Conservation (phyloP, 2,329 filamentous ascomycete species). For the Ceratocystis colombiana region DNA sequence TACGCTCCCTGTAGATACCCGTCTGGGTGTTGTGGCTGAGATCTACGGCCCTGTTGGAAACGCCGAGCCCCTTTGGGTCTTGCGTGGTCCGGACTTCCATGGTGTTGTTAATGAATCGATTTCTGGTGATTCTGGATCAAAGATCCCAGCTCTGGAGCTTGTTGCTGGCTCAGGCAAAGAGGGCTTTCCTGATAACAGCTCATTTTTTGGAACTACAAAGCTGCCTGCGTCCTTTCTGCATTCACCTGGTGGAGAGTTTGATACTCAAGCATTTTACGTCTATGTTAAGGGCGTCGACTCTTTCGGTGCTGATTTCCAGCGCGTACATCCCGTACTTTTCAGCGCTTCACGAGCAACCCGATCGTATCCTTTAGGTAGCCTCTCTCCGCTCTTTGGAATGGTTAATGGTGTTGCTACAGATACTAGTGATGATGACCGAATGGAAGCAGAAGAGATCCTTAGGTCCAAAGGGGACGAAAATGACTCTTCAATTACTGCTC, state of each 20-base stretch:
- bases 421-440: neutral
- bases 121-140: neutral
- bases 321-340: constrained; percentile 22
- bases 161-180: constrained; percentile 18
- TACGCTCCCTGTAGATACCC: constrained; percentile 13
- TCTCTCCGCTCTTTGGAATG: constrained; percentile 18
- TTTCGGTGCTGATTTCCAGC: constrained; percentile 18
- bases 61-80: constrained; percentile 19
- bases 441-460: neutral
- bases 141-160: constrained; percentile 11
- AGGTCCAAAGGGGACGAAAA: neutral
- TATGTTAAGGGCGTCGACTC: constrained; percentile 23
- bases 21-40: constrained; percentile 22
- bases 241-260: neutral
- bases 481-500: neutral
- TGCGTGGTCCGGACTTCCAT: constrained; percentile 19
- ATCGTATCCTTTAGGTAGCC: constrained; percentile 17
- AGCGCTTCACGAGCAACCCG: neutral
- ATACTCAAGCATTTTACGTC: constrained; percentile 18
- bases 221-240: constrained; percentile 10
- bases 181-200: constrained; percentile 16
- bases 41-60: constrained; percentile 23
- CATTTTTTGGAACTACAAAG: constrained; percentile 19
- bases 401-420: constrained; percentile 7
- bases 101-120: constrained; percentile 16